Conservation (phyloP, 192 early-diverging fungal species). For the Entophlyctis helioformis region DNA sequence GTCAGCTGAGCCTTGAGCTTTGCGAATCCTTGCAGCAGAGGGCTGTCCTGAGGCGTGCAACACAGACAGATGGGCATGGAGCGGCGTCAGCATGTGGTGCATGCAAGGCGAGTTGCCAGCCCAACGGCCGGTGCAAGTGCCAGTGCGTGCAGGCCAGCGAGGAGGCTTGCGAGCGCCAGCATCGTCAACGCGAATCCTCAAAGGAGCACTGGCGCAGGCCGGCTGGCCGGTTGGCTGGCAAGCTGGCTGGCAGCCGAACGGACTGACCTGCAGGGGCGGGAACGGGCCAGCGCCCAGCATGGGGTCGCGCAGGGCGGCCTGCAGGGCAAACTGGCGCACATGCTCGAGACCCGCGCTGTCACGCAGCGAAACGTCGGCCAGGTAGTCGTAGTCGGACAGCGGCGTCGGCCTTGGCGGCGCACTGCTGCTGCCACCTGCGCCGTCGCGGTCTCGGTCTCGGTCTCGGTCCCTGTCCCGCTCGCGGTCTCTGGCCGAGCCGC, state of each 20-base stretch:
- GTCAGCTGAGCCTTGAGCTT: slow-evolving; percentile 47
- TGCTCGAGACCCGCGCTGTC: slow-evolving; percentile 6
- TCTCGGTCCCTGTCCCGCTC: too few relatives aligned
- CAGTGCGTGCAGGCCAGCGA: too few relatives aligned
- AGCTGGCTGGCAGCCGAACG: too few relatives aligned
- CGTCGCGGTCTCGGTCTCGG: background rate
- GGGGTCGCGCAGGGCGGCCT: too few relatives aligned
- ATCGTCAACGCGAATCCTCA: background rate
- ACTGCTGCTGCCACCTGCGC: background rate
- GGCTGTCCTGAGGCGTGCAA: slow-evolving; percentile 35
- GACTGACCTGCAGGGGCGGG: too few relatives aligned
- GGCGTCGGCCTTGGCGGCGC: background rate
- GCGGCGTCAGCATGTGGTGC: too few relatives aligned
- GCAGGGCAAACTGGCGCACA: slow-evolving; percentile 13
- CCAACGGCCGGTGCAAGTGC: too few relatives aligned
- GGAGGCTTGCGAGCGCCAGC: too few relatives aligned
- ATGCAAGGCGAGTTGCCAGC: too few relatives aligned
- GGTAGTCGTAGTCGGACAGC: slow-evolving; percentile 6
- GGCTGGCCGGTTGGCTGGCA: too few relatives aligned
- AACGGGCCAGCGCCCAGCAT: too few relatives aligned
- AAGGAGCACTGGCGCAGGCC: background rate
- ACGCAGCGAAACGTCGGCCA: slow-evolving; percentile 1
- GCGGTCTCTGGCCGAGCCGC: background rate
- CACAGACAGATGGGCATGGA: background rate
- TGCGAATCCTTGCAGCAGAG: slow-evolving; percentile 57